Evolutionary conservation across 1,139 yeast species (phyloP), one percentile per base, ranked within the genome.

Genomic region (Suzukiozyma palmioleophila): DNA sequence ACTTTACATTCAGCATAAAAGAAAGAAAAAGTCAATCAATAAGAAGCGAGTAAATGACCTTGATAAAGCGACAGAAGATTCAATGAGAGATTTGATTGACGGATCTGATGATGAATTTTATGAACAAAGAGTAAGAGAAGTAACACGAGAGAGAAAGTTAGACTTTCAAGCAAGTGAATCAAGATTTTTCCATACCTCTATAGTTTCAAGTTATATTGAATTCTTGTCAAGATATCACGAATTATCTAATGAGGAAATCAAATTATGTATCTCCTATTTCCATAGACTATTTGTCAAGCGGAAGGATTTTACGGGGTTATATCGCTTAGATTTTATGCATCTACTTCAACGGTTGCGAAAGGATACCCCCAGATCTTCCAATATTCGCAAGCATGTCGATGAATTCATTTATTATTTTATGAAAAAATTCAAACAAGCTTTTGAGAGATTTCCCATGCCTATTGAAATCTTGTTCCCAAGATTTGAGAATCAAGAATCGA

Each of bases 391-490:
- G 16, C 88, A 82, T 44, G 75, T 85, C 8, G 83, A 80, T 34
- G 77, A 79, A 36, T 83, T 92, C 52, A 65, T 85, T 32, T 70
- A 72, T 27, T 81, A 82, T 51, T 88, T 73, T 50, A 79, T 88
- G 79, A 74, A 77, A 43, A 76, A 77, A 45, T 69, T 92, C 46
- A 76, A 75, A 43, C 61, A 62, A 3, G 57, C 75, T 60, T 45
- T 67, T 70, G 44, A 69, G 57, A 35, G 73, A 57, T 53, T 76
- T 79, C 51, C 95, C 73, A 39, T 69, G 69, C 82, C 77, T 35
- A 69, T 84, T 12, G 96, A 89, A 51, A 49, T 90, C 8, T 61
- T 88, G 32, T 85, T 86, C 59, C 76, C 83, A 22, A 66, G 86
- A 49, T 59, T 81, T 46, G 78, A 77, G 37, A 78, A 73, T 15